A percentile compares a stretch with the other conserved stretches of the same genome.
Conservation (phyloP, 495 filamentous ascomycete genomes). For the Poronia punctata region DNA sequence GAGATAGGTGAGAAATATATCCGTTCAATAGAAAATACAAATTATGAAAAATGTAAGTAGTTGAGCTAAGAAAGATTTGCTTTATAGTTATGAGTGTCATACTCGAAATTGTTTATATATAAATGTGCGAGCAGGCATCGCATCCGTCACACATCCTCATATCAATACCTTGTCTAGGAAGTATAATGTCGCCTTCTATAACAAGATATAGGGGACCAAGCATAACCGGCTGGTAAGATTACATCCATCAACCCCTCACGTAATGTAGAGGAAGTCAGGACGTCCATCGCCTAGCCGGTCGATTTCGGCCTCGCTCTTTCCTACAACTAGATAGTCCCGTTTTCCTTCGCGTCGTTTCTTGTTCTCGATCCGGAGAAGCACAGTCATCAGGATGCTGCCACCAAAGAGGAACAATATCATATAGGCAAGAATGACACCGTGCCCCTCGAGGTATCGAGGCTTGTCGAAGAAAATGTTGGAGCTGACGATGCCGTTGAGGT, state of each 20-base stretch:
- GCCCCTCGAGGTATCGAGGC: conserved; percentile 41
- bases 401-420: conserved; percentile 44
- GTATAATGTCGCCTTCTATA: neutral
- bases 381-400: conserved; percentile 54
- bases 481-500: conserved; percentile 79
- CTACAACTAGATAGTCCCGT: conserved; percentile 61
- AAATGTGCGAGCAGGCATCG: no score
- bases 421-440: conserved; percentile 41
- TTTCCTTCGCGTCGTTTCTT: conserved; percentile 52
- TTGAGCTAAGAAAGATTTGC: no score
- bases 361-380: conserved; percentile 61
- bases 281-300: conserved; percentile 61
- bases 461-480: conserved; percentile 58
- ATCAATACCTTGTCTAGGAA: no score
- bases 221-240: no score
- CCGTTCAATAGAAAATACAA: no score
- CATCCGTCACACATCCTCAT: no score
- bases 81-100: no score
- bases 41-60: no score
- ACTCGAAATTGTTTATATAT: no score
- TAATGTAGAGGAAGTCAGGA: conserved; percentile 75
- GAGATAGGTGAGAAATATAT: no score
- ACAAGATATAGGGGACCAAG: no score
- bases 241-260: no score
- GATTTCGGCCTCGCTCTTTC: conserved; percentile 51